Evolutionary conservation across 2,329 filamentous ascomycete species (phyloP), one percentile per base, ranked within the genome.

Genomic region (Alternaria conjuncta): DNA sequence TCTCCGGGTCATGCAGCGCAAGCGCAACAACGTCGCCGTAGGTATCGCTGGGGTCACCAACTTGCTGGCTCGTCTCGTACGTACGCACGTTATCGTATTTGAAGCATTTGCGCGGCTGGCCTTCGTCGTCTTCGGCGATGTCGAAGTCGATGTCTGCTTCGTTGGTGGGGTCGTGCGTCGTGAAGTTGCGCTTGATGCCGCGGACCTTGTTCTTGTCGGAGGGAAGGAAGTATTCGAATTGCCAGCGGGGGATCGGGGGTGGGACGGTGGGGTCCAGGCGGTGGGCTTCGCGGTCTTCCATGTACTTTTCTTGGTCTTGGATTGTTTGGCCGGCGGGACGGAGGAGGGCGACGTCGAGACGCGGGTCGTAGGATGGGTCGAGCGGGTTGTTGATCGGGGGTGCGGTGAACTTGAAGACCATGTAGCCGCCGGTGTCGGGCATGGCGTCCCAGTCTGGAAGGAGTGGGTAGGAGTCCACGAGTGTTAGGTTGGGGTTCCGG

Each of bases 211-310:
- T 81, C 25, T 77, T 78, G 60, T 82, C 82, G 30, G 84, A 80
- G 0, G 87, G 86, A 1, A 90, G 78, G 77, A 86, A 89, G 60
- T 88, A 84, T 56, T 89, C 86, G 75, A 88, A 90, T 69, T 88
- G 84, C 77, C 82, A 88, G 41, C 86, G 80, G 11, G 83, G 84
- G 10, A 86, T 83, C 1, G 85, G 85, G 28, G 86, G 83, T 11
- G 85, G 82, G 6, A 83, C 75, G 13, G 78, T 78, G 2, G 86
- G 84, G 55, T 88, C 85, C 10, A 81, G 76, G 56, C 85, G 75
- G 60, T 77, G 70, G 2, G 66, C 71, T 57, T 78, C 76, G 36
- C 70, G 75, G 67, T 85, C 85, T 32, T 84, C 83, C 45, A 83
- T 76, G 70, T 84, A 86, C 50, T 82, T 80, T 61, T 84, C 82